Evolutionary conservation across 768 basidiomycete species (phyloP).

Genomic region (Kwoniella dendrophila): DNA sequence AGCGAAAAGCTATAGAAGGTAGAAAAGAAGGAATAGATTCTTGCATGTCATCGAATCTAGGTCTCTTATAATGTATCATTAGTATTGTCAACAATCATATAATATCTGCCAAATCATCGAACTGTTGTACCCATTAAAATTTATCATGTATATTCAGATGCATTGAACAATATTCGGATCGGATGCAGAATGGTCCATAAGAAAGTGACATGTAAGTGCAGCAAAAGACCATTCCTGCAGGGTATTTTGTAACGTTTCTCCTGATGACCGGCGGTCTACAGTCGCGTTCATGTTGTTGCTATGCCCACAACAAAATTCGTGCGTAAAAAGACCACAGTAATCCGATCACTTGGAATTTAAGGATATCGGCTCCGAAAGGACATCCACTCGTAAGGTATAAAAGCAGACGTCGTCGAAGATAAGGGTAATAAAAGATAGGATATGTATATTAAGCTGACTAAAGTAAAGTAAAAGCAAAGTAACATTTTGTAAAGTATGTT

Average conservation of each 20-base stretch:
- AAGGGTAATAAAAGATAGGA: not conserved
- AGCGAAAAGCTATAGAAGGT: not conserved
- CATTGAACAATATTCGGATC: not conserved
- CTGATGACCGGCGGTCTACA: not conserved
- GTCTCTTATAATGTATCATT: not conserved
- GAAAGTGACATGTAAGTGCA: not conserved
- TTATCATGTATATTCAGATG: not conserved
- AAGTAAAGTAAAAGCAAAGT: too few species aligned
- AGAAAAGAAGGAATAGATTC: not conserved
- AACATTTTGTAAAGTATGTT: too few species aligned
- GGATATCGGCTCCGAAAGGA: constrained; percentile 3
- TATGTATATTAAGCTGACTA: not conserved
- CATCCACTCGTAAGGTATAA: not conserved
- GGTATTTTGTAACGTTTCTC: not conserved
- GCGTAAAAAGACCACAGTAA: too few species aligned
- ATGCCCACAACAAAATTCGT: too few species aligned
- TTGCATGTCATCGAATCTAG: constrained; percentile 3
- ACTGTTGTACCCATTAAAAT: not conserved
- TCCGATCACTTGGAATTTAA: too few species aligned
- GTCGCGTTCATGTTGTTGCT: not conserved
- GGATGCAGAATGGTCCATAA: not conserved
- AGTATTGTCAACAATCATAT: too few species aligned
- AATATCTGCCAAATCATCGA: too few species aligned
- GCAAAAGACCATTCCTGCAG: not conserved
- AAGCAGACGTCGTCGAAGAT: constrained; percentile 1